Conservation (phyloP, 2,329 filamentous ascomycete species). For the Apiospora arundinis region DNA sequence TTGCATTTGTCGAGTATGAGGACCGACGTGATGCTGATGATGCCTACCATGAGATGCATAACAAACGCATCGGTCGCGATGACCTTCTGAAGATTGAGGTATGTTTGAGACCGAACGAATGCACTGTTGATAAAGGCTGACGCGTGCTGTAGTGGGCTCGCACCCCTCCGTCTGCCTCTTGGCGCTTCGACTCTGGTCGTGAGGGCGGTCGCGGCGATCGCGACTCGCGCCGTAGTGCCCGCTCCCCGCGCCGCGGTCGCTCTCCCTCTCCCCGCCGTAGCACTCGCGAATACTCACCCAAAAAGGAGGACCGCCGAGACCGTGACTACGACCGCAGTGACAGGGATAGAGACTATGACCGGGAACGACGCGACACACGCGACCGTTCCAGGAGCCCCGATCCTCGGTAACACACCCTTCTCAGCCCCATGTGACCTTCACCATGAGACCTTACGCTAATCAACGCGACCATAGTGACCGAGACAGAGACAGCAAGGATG, state of each 20-base stretch:
- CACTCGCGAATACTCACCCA: slow-evolving; percentile 81
- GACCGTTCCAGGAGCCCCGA: slow-evolving; percentile 79
- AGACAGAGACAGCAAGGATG: slow-evolving; percentile 65
- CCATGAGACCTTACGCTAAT: slow-evolving; percentile 18
- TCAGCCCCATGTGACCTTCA: slow-evolving; percentile 23
- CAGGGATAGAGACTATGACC: slow-evolving; percentile 62
- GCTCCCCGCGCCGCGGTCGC: slow-evolving; percentile 71
- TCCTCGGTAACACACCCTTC: slow-evolving; percentile 37
- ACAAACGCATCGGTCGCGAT: slow-evolving; percentile 96
- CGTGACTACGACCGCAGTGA: slow-evolving; percentile 57
- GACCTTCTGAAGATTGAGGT: slow-evolving; percentile 98
- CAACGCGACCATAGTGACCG: slow-evolving; percentile 31
- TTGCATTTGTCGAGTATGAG: slow-evolving; percentile 99
- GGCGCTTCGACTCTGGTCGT: slow-evolving; percentile 94
- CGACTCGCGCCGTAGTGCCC: slow-evolving; percentile 56
- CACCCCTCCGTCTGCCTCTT: slow-evolving; percentile 95
- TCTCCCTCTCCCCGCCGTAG: slow-evolving; percentile 80
- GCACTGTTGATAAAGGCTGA: neutral
- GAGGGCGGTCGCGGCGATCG: slow-evolving; percentile 70
- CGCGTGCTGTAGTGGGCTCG: slow-evolving; percentile 83
- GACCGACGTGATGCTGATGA: slow-evolving; percentile 97
- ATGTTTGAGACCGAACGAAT: slow-evolving; percentile 38
- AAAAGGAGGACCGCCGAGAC: slow-evolving; percentile 86
- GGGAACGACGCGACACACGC: slow-evolving; percentile 60
- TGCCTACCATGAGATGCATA: slow-evolving; percentile 99